These are phyloP conservation scores for Nannizziopsis barbatae DNA, from an alignment of 2,329 filamentous ascomycete genomes.

Conservation along the genomic window DNA sequence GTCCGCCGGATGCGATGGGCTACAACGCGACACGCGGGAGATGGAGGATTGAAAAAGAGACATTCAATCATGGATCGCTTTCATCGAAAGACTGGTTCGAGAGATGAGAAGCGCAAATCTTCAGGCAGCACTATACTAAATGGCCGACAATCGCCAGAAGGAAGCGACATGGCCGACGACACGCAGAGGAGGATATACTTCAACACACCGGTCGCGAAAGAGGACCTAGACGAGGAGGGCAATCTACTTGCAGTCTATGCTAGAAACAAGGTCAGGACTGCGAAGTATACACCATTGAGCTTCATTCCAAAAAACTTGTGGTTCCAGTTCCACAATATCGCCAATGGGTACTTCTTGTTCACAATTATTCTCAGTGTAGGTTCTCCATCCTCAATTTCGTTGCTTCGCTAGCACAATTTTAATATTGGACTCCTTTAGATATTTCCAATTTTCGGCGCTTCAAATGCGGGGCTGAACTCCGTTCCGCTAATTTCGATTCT, in stretches of 20 bases:
- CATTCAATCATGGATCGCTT: slow-evolving; percentile 68
- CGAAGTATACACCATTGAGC: slow-evolving; percentile 90
- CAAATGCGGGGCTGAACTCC: slow-evolving; percentile 78
- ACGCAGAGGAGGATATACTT: slow-evolving; percentile 60
- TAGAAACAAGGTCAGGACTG: slow-evolving; percentile 93
- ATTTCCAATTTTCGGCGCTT: slow-evolving; percentile 88
- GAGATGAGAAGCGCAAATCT: slow-evolving; percentile 58
- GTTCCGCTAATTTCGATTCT: slow-evolving; percentile 92
- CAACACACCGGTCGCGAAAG: slow-evolving; percentile 66
- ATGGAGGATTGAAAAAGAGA: slow-evolving; percentile 67
- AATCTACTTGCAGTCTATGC: slow-evolving; percentile 58
- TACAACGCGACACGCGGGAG: slow-evolving; percentile 71
- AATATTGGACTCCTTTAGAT: slow-evolving; percentile 48
- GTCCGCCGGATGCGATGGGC: slow-evolving; percentile 88
- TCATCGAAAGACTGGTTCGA: slow-evolving; percentile 49
- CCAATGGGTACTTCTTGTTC: slow-evolving; percentile 97
- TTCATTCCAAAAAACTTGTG: slow-evolving; percentile 95
- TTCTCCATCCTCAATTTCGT: slow-evolving; percentile 17
- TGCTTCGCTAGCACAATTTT: not conserved
- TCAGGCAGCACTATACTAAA: slow-evolving; percentile 30
- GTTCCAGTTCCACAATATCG: slow-evolving; percentile 97
- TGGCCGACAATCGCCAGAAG: slow-evolving; percentile 6
- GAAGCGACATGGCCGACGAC: slow-evolving; percentile 14
- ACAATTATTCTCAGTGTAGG: slow-evolving; percentile 87
- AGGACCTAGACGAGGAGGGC: slow-evolving; percentile 70